phyloP scores from a whole-genome alignment of 169 alveolate species.

The Plasmodium sp. region DNA sequence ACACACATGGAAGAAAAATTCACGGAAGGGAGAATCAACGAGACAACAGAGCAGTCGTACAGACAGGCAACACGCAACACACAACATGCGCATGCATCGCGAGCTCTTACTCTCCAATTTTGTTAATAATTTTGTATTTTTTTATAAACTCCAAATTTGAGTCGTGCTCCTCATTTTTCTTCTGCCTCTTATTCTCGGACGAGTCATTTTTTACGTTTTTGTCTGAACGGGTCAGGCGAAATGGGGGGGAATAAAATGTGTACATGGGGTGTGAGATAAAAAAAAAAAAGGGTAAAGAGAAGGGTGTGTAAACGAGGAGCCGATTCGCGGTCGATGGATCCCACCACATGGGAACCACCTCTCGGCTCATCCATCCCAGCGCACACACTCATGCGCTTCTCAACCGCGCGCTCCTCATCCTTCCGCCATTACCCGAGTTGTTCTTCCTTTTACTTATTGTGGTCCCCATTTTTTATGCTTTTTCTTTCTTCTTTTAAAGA shows the following conservation, averaged over 20 bases:
- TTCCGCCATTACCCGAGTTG: conserved; percentile 7
- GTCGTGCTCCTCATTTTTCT: conserved; percentile 68
- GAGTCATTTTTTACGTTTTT: conserved; percentile 44
- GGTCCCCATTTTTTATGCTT: conserved; percentile 56
- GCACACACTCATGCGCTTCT: background rate
- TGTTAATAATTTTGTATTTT: conserved; percentile 72
- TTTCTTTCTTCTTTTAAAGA: conserved; percentile 35
- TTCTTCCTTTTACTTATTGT: conserved; percentile 56
- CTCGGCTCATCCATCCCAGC: background rate
- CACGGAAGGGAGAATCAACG: background rate
- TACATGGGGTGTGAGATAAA: background rate
- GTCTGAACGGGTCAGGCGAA: conserved; percentile 3
- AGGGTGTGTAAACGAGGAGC: background rate
- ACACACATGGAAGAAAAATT: background rate
- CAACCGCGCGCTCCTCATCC: background rate
- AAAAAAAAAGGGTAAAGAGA: background rate
- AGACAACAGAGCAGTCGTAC: background rate
- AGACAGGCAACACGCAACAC: background rate
- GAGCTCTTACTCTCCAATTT: conserved; percentile 67
- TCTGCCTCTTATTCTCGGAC: conserved; percentile 44
- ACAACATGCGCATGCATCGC: background rate
- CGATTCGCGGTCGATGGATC: background rate
- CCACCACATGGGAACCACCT: background rate
- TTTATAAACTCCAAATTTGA: conserved; percentile 65
- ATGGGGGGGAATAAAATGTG: background rate